Evolutionary conservation across 805 yeast genomes (phyloP).

Genomic region (Candida krabiensis): DNA sequence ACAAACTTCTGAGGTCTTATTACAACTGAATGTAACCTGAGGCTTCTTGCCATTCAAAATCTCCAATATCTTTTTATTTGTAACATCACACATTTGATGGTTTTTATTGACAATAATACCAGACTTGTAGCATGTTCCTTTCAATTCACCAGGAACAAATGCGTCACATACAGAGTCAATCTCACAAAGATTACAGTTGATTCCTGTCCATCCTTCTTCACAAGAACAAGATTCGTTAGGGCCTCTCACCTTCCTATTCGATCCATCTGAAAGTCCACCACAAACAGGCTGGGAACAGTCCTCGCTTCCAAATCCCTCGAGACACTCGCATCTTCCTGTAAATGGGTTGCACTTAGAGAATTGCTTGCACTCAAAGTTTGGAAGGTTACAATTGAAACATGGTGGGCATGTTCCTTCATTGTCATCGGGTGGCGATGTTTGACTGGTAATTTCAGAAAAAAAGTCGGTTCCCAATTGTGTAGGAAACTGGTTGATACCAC

Average conservation of each 20-base stretch:
- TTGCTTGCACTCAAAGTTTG: conserved; percentile 87
- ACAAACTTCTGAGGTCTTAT: conserved; percentile 62
- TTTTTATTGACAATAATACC: conserved; percentile 80
- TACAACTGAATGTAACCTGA: conserved; percentile 90
- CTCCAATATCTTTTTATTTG: conserved; percentile 80
- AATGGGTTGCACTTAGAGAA: conserved; percentile 84
- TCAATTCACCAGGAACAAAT: conserved; percentile 78
- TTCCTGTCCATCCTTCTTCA: conserved; percentile 87
- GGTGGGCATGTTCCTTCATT: conserved; percentile 67
- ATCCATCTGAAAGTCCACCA: conserved; percentile 72
- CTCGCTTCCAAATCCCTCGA: conserved; percentile 89
- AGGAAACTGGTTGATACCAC: no score
- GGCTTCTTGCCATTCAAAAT: conserved; percentile 81
- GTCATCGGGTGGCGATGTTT: conserved; percentile 1
- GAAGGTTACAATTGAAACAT: conserved; percentile 92
- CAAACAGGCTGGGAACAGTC: conserved; percentile 89
- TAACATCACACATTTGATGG: conserved; percentile 93
- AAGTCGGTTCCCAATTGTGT: no score
- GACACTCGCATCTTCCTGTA: conserved; percentile 91
- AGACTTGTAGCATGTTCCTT: conserved; percentile 85
- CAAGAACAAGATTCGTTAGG: conserved; percentile 63
- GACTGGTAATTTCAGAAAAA: background rate
- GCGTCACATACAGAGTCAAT: conserved; percentile 75
- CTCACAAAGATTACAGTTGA: conserved; percentile 87
- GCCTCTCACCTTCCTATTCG: conserved; percentile 62